Base-by-base conservation (phyloP, 768 basidiomycete genomes). In the Suillus bovinus region DNA sequence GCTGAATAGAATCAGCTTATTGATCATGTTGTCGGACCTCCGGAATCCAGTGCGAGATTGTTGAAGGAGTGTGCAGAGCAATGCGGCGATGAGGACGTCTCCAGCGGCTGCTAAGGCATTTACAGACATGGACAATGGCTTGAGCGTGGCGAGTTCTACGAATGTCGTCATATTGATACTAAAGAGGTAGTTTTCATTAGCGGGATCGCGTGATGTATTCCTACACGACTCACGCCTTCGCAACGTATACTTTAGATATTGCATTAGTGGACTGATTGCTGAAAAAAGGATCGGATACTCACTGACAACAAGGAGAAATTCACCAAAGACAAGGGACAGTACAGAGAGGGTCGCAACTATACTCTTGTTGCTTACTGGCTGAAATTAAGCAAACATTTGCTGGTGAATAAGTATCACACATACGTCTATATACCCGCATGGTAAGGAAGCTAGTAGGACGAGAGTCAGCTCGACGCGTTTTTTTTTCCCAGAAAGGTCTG, bases 11-110 rank as follows among this genome's bases (percentile, higher is more conserved):
- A 84, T 85, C 63, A 86, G 63, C 60, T 75, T 79, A 61, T 76
- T 84, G 63, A 87, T 81, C 70, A 86, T 77, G 1, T 74, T 79
- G 63, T 86, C 84, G 9, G 82, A 83, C 83, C 72, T 81, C 54
- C 74, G 77, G 71, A 85, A 86, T 3, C 84, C 83, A 7, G 85
- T 84, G 11, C 83, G 77, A 1, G 83, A 79, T 17, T 62, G 71
- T 14, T 82, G 79, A 38, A 86, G 73, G 61, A 86, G 66, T 49
- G 68, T 63, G 58, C 80, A 82, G 3, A 86, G 77, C n/a, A 77
- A 77, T 14, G 61, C 58, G 0, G 85, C 84, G 41, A 86, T 86
- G 10, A 82, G 62, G 14, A 84, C 67, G 49, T 87, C 85, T 2
- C 78, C 78, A 11, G 73, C 72, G 0, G 82, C 80, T 3, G 83